phyloP scores from a whole-genome alignment of 306 rosid genomes.

The Vigna trinervia region DNA sequence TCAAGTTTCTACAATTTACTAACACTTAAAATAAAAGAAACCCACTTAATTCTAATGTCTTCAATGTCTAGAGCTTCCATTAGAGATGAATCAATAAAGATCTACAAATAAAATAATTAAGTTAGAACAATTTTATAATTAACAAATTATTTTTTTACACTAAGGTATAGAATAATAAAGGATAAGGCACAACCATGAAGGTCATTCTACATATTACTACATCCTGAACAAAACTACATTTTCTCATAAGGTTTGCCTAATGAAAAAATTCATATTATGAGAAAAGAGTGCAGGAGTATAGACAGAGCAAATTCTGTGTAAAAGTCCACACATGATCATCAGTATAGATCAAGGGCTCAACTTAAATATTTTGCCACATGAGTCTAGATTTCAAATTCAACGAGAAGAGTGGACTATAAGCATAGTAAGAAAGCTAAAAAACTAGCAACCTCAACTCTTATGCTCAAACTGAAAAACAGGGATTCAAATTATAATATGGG shows the following conservation, averaged over 20 bases:
- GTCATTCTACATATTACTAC: not conserved
- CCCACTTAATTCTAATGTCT: no score
- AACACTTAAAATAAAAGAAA: no score
- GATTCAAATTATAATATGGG: not conserved
- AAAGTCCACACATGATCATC: not conserved
- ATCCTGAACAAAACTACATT: not conserved
- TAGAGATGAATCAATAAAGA: no score
- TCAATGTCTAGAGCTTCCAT: no score
- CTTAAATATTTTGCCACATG: no score
- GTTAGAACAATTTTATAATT: no score
- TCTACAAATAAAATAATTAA: no score
- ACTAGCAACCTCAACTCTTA: not conserved
- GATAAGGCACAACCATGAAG: no score
- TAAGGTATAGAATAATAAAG: no score
- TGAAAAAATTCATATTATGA: constrained; percentile 15
- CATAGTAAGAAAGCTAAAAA: constrained; percentile 13
- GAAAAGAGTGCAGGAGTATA: not conserved
- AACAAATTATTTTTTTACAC: no score
- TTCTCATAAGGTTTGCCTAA: not conserved
- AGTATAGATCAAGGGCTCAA: not conserved
- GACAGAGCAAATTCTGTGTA: not conserved
- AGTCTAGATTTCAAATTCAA: constrained; percentile 20
- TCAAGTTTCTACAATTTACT: no score
- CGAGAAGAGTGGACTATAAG: not conserved
- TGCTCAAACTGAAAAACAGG: not conserved